Evolutionary conservation across 805 yeast species (phyloP), one percentile per base, ranked within the genome.

Genomic region (Dipodascopsis uninucleata): DNA sequence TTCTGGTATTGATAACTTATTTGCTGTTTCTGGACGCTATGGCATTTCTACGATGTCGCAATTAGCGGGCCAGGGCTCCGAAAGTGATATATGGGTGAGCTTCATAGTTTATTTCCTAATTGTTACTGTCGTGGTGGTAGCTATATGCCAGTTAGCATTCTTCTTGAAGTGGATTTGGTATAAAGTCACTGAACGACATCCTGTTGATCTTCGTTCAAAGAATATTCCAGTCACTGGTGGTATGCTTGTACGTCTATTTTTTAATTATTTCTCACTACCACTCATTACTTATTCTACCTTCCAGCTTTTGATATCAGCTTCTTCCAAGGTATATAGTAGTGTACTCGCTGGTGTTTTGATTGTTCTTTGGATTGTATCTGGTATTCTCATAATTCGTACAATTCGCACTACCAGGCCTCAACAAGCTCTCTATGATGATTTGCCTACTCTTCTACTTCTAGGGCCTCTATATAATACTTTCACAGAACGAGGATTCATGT

Each of bases 381-480:
- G 59, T 17, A 46, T 43, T 23, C 40, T 28, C 28, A 33, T 47
- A 17, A 17, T 49, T 23, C 43, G 47, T 33, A 29, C 33, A 16
- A 39, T 58, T 31, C 34, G 41, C 14, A 41, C 41, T 22, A 43
- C 52, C 16, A 38, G 47, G 14, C 56, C 63, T 8, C 47, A 45
- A 39, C 47, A 57, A 21, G 56, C 56, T 8, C 44, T 61, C 23
- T 58, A 43, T 42, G 59, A 60, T 37, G 58, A 62, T 36, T 38
- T 61, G 35, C 48, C 57, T 5, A 57, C 58, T 5, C 36, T 60
- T 32, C 45, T 64, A 14, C 34, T 51, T 5, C 53, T 57, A 16
- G 68, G 68, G 2, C 59, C 66, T 14, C 40, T 64, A 10, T 62
- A 60, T 48, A 64, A 62, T 47, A 60, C 61, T 7, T 62, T 52